These are phyloP conservation scores for Myrica gale DNA, from an alignment of 306 rosid genomes.

Conservation along the genomic window DNA sequence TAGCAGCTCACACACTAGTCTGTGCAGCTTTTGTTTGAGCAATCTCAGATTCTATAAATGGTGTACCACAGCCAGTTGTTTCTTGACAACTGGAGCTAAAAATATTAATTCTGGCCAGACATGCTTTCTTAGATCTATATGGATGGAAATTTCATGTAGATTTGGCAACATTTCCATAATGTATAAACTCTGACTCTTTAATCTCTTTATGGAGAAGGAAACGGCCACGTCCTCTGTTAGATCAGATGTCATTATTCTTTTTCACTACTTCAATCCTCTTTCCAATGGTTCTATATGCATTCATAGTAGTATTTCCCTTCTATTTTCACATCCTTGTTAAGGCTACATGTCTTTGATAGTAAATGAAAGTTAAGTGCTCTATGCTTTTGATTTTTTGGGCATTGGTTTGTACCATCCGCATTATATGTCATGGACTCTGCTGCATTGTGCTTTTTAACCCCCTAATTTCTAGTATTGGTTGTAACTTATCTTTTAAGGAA, in stretches of 20 bases:
- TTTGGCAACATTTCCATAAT: background rate
- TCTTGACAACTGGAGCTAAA: background rate
- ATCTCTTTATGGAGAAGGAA: background rate
- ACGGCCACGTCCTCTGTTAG: background rate
- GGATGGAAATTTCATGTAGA: background rate
- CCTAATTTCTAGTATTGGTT: background rate
- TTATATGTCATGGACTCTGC: background rate
- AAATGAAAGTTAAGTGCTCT: background rate
- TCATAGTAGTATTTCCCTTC: background rate
- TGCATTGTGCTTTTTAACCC: background rate
- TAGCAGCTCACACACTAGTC: background rate
- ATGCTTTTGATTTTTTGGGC: background rate
- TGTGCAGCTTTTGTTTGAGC: background rate
- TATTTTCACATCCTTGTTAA: background rate
- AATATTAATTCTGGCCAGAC: background rate
- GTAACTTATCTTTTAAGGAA: constrained; percentile 19
- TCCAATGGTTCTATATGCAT: no score
- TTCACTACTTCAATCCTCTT: background rate
- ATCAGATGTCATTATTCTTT: background rate
- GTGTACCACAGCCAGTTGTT: no score
- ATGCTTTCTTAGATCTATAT: background rate
- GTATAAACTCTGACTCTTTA: background rate
- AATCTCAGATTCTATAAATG: background rate
- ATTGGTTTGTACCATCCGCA: background rate
- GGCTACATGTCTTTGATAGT: background rate